Evolutionary conservation across 306 rosid genomes (phyloP).

Genomic region (Prinsepia uniflora): DNA sequence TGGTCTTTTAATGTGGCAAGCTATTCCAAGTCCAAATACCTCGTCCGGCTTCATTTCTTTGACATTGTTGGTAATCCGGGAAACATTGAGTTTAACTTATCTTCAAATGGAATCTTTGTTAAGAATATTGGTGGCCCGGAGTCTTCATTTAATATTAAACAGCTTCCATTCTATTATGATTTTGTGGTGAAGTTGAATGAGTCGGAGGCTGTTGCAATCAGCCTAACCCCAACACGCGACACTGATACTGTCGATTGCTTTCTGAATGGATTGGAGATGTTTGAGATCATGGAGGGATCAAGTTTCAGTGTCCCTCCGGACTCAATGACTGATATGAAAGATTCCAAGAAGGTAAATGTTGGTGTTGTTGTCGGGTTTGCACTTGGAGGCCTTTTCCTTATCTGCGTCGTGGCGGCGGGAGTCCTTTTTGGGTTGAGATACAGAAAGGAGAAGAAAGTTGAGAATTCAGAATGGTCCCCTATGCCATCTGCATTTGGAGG

Average conservation of each 20-base stretch:
- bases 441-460: constrained; percentile 20
- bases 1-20: constrained; percentile 27
- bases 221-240: background rate
- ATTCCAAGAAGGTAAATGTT: background rate
- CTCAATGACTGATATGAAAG: background rate
- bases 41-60: constrained; percentile 43
- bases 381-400: constrained; percentile 28
- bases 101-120: constrained; percentile 9
- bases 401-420: constrained; percentile 21
- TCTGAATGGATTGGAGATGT: constrained; percentile 48
- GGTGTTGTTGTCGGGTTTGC: constrained; percentile 23
- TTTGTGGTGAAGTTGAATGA: constrained; percentile 22
- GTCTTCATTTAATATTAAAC: rapidly evolving
- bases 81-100: background rate
- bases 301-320: background rate
- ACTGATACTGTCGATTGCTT: background rate
- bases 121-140: background rate
- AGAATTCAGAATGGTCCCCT: constrained; percentile 35
- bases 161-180: constrained; percentile 20
- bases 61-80: background rate
- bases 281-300: constrained; percentile 21
- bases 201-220: constrained; percentile 24
- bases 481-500: constrained; percentile 30
- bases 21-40: constrained; percentile 11
- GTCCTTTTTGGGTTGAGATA: constrained; percentile 20